Evolutionary conservation across 2,329 filamentous ascomycete species (phyloP).

Genomic region (Penicillium sp.): DNA sequence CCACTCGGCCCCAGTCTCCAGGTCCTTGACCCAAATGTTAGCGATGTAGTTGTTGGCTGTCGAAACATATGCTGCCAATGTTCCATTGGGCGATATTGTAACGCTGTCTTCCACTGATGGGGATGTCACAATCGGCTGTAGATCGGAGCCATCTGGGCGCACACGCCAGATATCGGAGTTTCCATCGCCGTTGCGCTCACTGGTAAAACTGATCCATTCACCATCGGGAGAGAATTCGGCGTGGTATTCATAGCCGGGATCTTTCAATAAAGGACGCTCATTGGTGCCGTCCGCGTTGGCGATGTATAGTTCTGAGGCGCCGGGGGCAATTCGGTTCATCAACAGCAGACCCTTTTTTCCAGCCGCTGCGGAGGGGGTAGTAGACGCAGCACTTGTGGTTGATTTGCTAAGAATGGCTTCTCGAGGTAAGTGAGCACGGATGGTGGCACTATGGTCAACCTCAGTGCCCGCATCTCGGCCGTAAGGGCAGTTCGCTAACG

Average conservation of each 20-base stretch:
- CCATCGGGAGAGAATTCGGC: conserved; percentile 42
- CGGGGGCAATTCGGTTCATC: conserved; percentile 42
- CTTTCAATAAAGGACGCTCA: conserved; percentile 35
- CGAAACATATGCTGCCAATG: conserved; percentile 42
- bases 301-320: conserved; percentile 30
- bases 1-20: conserved; percentile 31
- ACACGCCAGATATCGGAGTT: conserved; percentile 46
- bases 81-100: conserved; percentile 43
- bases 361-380: not conserved
- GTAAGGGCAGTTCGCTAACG: not conserved
- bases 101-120: conserved; percentile 41
- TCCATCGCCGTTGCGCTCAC: conserved; percentile 43
- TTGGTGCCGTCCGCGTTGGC: conserved; percentile 44
- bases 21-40: conserved; percentile 45
- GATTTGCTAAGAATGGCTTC: not conserved
- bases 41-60: conserved; percentile 37
- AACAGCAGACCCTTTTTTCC: conserved; percentile 27
- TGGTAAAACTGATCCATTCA: conserved; percentile 44
- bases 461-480: not conserved
- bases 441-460: not conserved
- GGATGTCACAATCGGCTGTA: conserved; percentile 37
- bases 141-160: conserved; percentile 35
- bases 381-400: not conserved
- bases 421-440: not conserved
- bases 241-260: conserved; percentile 43